Conservation (phyloP, 2,329 filamentous ascomycete species). For the Fusarium sp. region DNA sequence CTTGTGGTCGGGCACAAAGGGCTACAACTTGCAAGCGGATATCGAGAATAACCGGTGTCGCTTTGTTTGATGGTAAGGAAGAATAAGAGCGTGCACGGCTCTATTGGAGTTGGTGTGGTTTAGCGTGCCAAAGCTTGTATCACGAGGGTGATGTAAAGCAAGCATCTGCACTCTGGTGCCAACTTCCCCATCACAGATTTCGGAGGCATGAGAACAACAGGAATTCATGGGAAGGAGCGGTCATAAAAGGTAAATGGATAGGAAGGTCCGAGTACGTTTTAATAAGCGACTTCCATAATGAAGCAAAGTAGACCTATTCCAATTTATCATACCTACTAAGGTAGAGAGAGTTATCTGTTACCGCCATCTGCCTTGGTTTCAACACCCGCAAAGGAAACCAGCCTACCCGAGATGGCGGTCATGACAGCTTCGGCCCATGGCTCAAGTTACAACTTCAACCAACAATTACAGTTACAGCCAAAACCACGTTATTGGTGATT, state of each 20-base stretch:
- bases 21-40: conserved; percentile 20
- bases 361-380: background rate
- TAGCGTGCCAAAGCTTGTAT: conserved; percentile 12
- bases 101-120: conserved; percentile 16
- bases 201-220: conserved; percentile 9
- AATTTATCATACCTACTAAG: background rate
- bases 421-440: conserved; percentile 17
- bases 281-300: no score
- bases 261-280: background rate
- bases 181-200: background rate
- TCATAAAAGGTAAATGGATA: background rate
- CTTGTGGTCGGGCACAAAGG: conserved; percentile 46
- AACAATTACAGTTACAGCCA: background rate
- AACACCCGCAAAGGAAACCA: conserved; percentile 3
- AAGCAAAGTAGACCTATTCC: background rate
- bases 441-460: background rate
- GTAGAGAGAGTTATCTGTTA: background rate
- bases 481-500: conserved; percentile 14
- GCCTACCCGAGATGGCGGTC: conserved; percentile 11
- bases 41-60: conserved; percentile 12
- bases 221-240: conserved; percentile 12
- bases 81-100: conserved; percentile 22
- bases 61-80: conserved; percentile 24
- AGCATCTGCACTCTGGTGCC: background rate
- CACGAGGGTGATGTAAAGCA: conserved; percentile 17